Evolutionary conservation across 768 basidiomycete species (phyloP).

Genomic region (Suillus plorans): DNA sequence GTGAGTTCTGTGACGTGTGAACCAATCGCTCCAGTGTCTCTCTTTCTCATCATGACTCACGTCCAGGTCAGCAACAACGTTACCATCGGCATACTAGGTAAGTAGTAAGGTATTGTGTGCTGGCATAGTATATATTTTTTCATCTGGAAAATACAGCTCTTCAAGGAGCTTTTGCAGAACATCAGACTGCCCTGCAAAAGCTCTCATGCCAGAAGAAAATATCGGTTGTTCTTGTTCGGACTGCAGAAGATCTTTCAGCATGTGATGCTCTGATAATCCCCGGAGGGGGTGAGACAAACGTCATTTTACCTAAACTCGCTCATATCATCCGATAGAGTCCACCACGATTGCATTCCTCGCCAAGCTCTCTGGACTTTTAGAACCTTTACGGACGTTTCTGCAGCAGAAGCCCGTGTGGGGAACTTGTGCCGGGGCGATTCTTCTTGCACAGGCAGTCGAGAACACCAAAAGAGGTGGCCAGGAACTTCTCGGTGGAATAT

Average conservation of each 20-base stretch:
- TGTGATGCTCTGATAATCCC: constrained; percentile 92
- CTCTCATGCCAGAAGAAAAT: constrained; percentile 47
- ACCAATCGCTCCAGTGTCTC: not conserved
- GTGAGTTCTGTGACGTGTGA: constrained; percentile 1
- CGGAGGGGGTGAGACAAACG: constrained; percentile 65
- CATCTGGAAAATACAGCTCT: constrained; percentile 52
- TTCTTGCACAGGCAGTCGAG: constrained; percentile 72
- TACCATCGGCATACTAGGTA: constrained; percentile 56
- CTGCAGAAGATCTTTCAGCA: constrained; percentile 63
- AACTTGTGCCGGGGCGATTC: constrained; percentile 93
- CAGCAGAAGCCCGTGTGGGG: constrained; percentile 84
- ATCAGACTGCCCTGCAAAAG: constrained; percentile 68
- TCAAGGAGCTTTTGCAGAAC: constrained; percentile 92
- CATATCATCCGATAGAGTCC: constrained; percentile 55
- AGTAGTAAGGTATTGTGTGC: constrained; percentile 21
- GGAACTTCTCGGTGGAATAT: constrained; percentile 79
- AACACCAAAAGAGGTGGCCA: constrained; percentile 87
- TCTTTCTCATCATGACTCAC: constrained; percentile 1
- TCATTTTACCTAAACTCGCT: constrained; percentile 2
- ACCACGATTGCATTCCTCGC: constrained; percentile 87
- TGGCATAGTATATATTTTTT: not conserved
- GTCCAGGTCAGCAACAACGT: constrained; percentile 15
- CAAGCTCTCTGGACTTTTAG: constrained; percentile 69
- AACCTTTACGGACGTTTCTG: constrained; percentile 78
- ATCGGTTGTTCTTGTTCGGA: constrained; percentile 62